These are phyloP conservation scores for Ophiocordyceps camponoti-rufipedis DNA, from an alignment of 2,329 filamentous ascomycete species.

Conservation along the genomic window DNA sequence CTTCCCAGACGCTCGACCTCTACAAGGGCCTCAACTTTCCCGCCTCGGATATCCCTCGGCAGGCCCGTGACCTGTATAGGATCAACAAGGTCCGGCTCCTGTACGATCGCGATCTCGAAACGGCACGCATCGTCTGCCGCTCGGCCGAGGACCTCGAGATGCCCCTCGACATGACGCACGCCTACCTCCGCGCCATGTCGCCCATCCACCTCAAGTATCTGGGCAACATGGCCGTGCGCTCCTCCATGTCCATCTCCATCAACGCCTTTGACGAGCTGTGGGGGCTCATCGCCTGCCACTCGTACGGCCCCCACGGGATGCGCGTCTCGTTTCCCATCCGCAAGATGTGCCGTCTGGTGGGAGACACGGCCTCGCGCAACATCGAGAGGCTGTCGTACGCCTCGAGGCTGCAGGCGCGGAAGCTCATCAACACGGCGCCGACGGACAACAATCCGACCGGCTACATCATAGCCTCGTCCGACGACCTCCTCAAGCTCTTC, in stretches of 20 bases:
- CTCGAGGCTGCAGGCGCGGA: conserved; percentile 66
- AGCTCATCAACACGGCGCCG: conserved; percentile 72
- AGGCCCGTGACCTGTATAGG: conserved; percentile 77
- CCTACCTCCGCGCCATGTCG: conserved; percentile 76
- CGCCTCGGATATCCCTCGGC: conserved; percentile 69
- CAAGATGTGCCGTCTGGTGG: conserved; percentile 79
- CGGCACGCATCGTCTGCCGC: conserved; percentile 66
- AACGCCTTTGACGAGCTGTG: conserved; percentile 73
- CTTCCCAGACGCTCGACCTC: conserved; percentile 58
- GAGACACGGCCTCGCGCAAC: conserved; percentile 71
- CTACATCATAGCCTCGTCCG: conserved; percentile 78
- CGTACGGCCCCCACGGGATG: conserved; percentile 63
- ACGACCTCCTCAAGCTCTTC: conserved; percentile 68
- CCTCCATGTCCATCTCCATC: conserved; percentile 88
- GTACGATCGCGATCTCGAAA: conserved; percentile 68
- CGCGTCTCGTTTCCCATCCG: conserved; percentile 81
- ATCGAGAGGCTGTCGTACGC: conserved; percentile 79
- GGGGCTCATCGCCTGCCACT: conserved; percentile 76
- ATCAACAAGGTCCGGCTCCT: conserved; percentile 77
- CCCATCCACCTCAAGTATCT: conserved; percentile 82
- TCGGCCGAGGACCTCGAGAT: conserved; percentile 52
- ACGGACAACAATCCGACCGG: conserved; percentile 69
- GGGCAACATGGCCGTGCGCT: conserved; percentile 75
- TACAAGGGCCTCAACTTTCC: conserved; percentile 83
- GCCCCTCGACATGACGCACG: conserved; percentile 68